phyloP scores from a whole-genome alignment of 2,329 filamentous ascomycete species.

The Xylaria sp. region DNA sequence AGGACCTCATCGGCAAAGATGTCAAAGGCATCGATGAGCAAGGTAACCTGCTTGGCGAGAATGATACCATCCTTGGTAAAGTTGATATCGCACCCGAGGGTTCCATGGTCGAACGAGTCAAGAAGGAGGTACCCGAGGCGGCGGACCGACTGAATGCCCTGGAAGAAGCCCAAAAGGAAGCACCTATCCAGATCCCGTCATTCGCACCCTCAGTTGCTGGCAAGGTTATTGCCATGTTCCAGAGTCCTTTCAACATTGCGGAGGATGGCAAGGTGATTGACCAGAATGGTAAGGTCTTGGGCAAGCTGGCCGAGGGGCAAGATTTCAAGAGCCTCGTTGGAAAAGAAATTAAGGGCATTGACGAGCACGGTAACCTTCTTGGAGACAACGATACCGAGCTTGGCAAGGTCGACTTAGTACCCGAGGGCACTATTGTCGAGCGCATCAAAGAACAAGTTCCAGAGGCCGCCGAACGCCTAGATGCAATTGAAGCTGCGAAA shows the following conservation, averaged over 20 bases:
- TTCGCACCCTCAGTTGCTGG: slow-evolving; percentile 50
- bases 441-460: slow-evolving; percentile 50
- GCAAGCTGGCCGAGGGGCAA: slow-evolving; percentile 49
- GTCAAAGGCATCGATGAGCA: slow-evolving; percentile 73
- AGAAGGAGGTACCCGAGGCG: slow-evolving; percentile 48
- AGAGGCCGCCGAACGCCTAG: slow-evolving; percentile 48
- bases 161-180: slow-evolving; percentile 49
- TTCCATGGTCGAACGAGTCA: slow-evolving; percentile 50
- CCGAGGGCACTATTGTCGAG: slow-evolving; percentile 56
- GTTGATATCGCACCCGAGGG: slow-evolving; percentile 64
- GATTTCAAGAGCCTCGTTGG: slow-evolving; percentile 55
- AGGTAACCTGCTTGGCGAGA: slow-evolving; percentile 72
- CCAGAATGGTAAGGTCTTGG: slow-evolving; percentile 56
- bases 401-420: slow-evolving; percentile 66
- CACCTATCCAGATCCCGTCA: slow-evolving; percentile 47
- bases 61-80: slow-evolving; percentile 71
- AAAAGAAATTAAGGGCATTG: slow-evolving; percentile 75
- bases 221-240: slow-evolving; percentile 50
- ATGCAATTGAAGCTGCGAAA: slow-evolving; percentile 52
- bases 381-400: slow-evolving; percentile 73
- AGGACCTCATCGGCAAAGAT: slow-evolving; percentile 66
- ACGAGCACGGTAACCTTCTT: slow-evolving; percentile 73
- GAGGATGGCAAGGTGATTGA: slow-evolving; percentile 61
- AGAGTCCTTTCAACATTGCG: slow-evolving; percentile 56
- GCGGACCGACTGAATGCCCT: slow-evolving; percentile 57